Conservation (phyloP, 2,329 filamentous ascomycete genomes). For the Penicillium rolfsii region DNA sequence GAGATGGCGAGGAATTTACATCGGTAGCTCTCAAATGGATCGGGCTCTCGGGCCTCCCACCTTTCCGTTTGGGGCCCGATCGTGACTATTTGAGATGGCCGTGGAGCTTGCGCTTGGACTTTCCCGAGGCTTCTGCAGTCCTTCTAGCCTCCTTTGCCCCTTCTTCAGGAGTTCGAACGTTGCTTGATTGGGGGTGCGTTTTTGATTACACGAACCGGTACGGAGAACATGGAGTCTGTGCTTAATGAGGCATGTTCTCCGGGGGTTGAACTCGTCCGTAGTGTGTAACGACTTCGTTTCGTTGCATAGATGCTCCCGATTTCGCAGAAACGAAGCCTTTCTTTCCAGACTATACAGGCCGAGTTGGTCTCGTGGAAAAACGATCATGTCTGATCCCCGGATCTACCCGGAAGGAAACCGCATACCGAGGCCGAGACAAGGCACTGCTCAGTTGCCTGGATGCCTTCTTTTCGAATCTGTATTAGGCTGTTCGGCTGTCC, state of each 20-base stretch:
- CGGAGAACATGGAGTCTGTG: not conserved
- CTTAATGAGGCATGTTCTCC: not conserved
- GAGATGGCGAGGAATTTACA: slow-evolving; percentile 17
- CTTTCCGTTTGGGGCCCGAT: slow-evolving; percentile 7
- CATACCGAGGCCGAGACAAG: not conserved
- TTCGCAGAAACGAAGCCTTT: not conserved
- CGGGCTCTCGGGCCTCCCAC: slow-evolving; percentile 19
- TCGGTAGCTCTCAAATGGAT: slow-evolving; percentile 25
- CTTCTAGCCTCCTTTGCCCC: not conserved
- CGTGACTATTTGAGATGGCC: not conserved
- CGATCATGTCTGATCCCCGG: slow-evolving; percentile 1
- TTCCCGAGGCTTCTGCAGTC: slow-evolving; percentile 16
- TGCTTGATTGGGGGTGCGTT: not conserved
- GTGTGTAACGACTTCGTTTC: not conserved
- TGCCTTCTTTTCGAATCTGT: not conserved
- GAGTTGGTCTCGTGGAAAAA: not conserved
- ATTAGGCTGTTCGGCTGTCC: not conserved
- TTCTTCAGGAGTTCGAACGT: not conserved
- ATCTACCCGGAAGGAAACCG: slow-evolving; percentile 13
- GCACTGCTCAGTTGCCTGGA: not conserved
- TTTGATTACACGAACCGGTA: not conserved
- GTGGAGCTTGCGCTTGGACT: slow-evolving; percentile 21
- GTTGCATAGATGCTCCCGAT: no score
- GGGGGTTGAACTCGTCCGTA: not conserved
- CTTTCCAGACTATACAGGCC: not conserved